Percentiles rank a stretch among this genome's conserved stretches.
Evolutionary conservation across 768 basidiomycete species (phyloP).

Genomic region (Mycena indigotica): DNA sequence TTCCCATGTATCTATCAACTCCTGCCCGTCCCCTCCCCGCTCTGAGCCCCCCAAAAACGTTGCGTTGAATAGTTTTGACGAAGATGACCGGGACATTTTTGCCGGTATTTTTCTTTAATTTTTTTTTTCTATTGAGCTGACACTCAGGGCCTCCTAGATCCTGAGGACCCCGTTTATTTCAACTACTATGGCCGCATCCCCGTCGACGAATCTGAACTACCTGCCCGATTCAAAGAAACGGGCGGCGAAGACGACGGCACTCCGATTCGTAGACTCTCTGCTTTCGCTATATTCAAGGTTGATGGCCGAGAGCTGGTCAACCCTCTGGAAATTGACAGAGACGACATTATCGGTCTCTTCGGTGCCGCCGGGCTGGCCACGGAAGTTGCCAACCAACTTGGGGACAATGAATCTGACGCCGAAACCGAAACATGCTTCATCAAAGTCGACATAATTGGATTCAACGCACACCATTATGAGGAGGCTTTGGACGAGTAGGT

Average conservation of each 20-base stretch:
- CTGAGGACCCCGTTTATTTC: neutral
- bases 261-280: slow-evolving; percentile 57
- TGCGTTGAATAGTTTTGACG: neutral
- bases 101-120: neutral
- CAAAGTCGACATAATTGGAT: neutral
- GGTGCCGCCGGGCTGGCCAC: neutral
- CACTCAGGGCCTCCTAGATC: neutral
- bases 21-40: neutral
- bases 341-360: neutral
- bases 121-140: neutral
- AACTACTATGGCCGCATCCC: neutral
- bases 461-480: neutral
- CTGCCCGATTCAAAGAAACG: neutral
- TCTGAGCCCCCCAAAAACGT: neutral
- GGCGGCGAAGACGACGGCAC: slow-evolving; percentile 40
- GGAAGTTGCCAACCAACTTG: no score
- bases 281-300: slow-evolving; percentile 57
- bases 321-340: neutral
- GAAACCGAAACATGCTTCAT: slow-evolving; percentile 17
- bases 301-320: neutral
- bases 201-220: slow-evolving; percentile 44
- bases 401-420: slow-evolving; percentile 36
- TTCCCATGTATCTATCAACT: neutral
- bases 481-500: neutral
- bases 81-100: neutral